A percentile compares a stretch with the other conserved stretches of the same genome.
Evolutionary conservation across 371 early-diverging fungal species (phyloP).

Genomic region (Mortierella sp.): DNA sequence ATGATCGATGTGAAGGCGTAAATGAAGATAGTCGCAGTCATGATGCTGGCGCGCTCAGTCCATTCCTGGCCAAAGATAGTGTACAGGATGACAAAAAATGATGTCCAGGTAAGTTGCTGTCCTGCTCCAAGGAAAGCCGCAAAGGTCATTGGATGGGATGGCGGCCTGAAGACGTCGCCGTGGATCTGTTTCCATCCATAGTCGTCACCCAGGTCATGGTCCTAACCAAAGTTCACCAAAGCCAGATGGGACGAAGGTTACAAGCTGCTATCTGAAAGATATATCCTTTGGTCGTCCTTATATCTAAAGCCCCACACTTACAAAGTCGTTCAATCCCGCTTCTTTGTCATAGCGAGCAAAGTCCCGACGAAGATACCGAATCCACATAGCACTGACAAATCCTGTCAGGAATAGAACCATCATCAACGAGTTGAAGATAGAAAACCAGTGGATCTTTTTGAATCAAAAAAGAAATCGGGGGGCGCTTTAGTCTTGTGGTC

Average conservation of each 20-base stretch:
- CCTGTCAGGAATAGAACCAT: slow-evolving; percentile 85
- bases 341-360: slow-evolving; percentile 85
- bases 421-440: slow-evolving; percentile 86
- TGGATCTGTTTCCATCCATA: slow-evolving; percentile 94
- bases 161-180: slow-evolving; percentile 88
- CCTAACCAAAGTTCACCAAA: slow-evolving; percentile 40
- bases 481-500: neutral
- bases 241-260: neutral
- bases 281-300: no score
- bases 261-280: no score
- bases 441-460: slow-evolving; percentile 84
- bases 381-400: slow-evolving; percentile 71
- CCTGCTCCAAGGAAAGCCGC: slow-evolving; percentile 81
- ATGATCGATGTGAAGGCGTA: slow-evolving; percentile 81
- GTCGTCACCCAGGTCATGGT: slow-evolving; percentile 85
- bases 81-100: slow-evolving; percentile 74
- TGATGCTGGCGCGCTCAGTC: slow-evolving; percentile 80
- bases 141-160: slow-evolving; percentile 73
- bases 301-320: no score
- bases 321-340: slow-evolving; percentile 77
- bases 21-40: slow-evolving; percentile 82
- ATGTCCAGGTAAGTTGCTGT: slow-evolving; percentile 71
- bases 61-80: slow-evolving; percentile 80
- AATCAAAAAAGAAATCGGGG: neutral
- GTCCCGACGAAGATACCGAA: slow-evolving; percentile 80